Base-by-base conservation (phyloP, 352 stramenopile species). In the Pythium graminicola region DNA sequence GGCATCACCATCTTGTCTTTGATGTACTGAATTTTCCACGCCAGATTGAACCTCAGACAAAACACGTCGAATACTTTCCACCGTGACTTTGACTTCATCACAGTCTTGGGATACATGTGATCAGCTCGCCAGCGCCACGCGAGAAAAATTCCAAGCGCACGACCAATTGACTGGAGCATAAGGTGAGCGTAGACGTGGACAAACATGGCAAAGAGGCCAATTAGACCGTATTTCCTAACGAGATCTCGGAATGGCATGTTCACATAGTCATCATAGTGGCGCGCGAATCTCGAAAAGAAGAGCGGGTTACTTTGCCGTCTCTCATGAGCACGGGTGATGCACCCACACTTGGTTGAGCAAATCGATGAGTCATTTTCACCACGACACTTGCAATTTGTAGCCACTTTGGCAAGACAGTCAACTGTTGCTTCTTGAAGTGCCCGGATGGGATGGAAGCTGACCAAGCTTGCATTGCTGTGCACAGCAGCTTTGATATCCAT, bases 1-100 rank as follows among this genome's bases (percentile, higher is more conserved):
- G 73, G 72, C 68, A 79, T 60, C 29, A 77, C 14, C 41, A 85
- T 78, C 54, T 85, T 85, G 43, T 78, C 55, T 19, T 73, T 74
- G 47, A 79, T 61, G 56, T 79, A 85, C 45, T 79, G 67, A 2
- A 69, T 16, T 35, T 82, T 82, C 74, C 74, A 85, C n/a, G 62
- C 51, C 2, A 73, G 31, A 33, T 82, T 85, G 62, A 85, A 85
- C 9, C 71, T 58, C 2, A 77, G 33, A 27, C 73, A 85, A 35
- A 85, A 73, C 4, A 54, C 42, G 43, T 85, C 73, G 31, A 68
- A 43, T n/a, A 62, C 36, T 23, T 57, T 57, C 61, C 62, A 71
- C 26, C 44, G 57, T 2, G 65, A 70, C 0, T 27, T 50, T 3
- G 69, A 64, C 24, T 56, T 52, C 35, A 66, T 57, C 6, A 57